Conservation (phyloP, 257 asterid genomes). For the Vinca minor region DNA sequence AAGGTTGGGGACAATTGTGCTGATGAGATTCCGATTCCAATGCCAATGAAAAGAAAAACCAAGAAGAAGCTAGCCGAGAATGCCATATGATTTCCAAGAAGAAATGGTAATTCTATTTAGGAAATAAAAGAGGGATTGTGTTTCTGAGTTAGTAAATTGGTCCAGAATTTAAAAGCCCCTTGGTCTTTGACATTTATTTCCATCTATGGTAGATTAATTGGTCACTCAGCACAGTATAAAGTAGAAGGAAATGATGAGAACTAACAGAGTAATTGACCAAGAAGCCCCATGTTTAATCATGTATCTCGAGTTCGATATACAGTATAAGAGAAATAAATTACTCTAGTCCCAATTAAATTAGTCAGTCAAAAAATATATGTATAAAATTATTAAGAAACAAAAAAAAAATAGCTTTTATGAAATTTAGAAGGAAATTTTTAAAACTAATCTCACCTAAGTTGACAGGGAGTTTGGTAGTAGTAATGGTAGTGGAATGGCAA, state of each 20-base stretch:
- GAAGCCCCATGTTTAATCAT: too few relatives aligned
- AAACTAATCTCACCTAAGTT: too few relatives aligned
- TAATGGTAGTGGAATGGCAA: background rate
- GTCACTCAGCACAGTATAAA: background rate
- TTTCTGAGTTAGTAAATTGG: too few relatives aligned
- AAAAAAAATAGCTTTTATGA: too few relatives aligned
- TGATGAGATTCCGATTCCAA: background rate
- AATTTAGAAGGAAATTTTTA: background rate
- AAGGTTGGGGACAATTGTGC: conserved; percentile 28
- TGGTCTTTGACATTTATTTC: background rate
- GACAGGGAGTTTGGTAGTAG: background rate
- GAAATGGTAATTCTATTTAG: too few relatives aligned
- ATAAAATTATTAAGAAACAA: too few relatives aligned
- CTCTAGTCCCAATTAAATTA: too few relatives aligned
- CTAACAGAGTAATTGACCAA: background rate
- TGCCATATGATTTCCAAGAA: conserved; percentile 7
- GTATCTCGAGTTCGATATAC: too few relatives aligned
- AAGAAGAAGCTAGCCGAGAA: background rate
- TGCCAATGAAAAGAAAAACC: conserved; percentile 2
- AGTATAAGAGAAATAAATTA: too few relatives aligned
- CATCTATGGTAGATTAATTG: background rate
- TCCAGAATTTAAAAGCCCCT: background rate
- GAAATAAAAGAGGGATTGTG: background rate
- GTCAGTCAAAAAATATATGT: background rate
- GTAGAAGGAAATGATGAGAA: too few relatives aligned